These are phyloP conservation scores for Chloris gayana DNA, from an alignment of 176 grass and related monocot species.

Conservation along the genomic window DNA sequence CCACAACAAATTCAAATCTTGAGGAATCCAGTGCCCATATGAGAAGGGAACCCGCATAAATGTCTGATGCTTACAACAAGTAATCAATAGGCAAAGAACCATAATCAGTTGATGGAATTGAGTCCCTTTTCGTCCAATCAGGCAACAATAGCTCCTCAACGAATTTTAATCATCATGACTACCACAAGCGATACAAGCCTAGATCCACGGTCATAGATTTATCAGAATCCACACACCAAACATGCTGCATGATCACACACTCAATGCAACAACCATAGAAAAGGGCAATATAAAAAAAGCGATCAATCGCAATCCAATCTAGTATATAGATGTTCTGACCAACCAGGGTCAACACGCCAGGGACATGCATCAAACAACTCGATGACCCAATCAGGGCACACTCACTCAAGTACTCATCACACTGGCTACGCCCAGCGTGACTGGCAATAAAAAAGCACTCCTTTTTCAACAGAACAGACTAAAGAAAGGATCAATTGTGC, in stretches of 20 bases:
- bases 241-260: slow-evolving; percentile 44
- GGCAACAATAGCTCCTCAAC: slow-evolving; percentile 22
- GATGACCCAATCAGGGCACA: slow-evolving; percentile 13
- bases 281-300: not conserved
- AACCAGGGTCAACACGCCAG: slow-evolving; percentile 45
- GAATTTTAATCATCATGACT: slow-evolving; percentile 28
- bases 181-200: slow-evolving; percentile 25
- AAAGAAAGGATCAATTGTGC: slow-evolving; percentile 16
- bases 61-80: slow-evolving; percentile 15
- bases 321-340: slow-evolving; percentile 30
- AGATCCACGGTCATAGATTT: slow-evolving; percentile 41
- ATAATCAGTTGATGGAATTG: slow-evolving; percentile 14
- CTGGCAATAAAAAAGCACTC: slow-evolving; percentile 25
- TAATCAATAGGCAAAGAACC: not conserved
- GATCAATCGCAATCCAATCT: slow-evolving; percentile 4
- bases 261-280: not conserved
- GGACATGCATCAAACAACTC: slow-evolving; percentile 29
- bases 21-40: not conserved
- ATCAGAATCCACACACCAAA: slow-evolving; percentile 31
- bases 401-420: not conserved
- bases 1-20: not conserved
- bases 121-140: slow-evolving; percentile 5
- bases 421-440: slow-evolving; percentile 9
- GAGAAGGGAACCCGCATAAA: slow-evolving; percentile 4
- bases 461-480: slow-evolving; percentile 19